Base-by-base conservation (phyloP, 352 stramenopile genomes). In the Globisporangium canariense region DNA sequence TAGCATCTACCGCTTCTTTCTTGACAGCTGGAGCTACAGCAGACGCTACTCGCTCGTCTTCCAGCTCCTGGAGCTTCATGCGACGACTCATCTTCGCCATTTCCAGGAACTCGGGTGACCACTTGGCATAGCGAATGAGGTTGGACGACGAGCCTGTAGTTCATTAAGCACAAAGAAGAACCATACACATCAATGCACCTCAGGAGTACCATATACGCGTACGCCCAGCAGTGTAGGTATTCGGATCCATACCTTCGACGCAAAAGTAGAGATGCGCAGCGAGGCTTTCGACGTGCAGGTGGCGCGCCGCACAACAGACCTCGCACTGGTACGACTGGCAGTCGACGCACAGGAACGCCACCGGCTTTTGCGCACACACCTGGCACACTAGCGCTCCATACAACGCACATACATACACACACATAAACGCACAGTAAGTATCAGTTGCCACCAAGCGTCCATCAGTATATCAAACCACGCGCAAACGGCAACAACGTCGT, bases 311-410 rank as follows among this genome's bases (percentile, higher is more conserved):
- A 60, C 79, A 90, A 69, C 83, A 92, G 3, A 40, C 40, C n/a
- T 86, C 73, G 32, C 83, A 92, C 62, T 88, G 76, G 62, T 86
- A 81, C 47, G 57, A 66, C 28, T 73, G 69, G 66, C 83, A 92
- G 36, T 74, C 73, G 2, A 76, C 16, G 56, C 83, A 92, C 40
- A 81, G 77, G 14, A 92, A 90, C 25, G 86, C 77, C 34, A 76
- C 58, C 1, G 45, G 59, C 10, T 76, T 77, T 11, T 71, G 62
- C 7, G 70, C 64, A 51, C 83, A 92, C 8, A 73, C 70, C 25
- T 88, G 72, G 45, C 83, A 92, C 34, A 71, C 83, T 92, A 40
- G 7, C 60, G 30, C 20, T 4, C 40, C 9, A 25, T 40, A 53
- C 40, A 38, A 25, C 7, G 16, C 14, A 30, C 28, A 55, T 8